These are phyloP conservation scores for Gracilaria gracilis DNA, from an alignment of 23 red algal genomes.

Conservation along the genomic window DNA sequence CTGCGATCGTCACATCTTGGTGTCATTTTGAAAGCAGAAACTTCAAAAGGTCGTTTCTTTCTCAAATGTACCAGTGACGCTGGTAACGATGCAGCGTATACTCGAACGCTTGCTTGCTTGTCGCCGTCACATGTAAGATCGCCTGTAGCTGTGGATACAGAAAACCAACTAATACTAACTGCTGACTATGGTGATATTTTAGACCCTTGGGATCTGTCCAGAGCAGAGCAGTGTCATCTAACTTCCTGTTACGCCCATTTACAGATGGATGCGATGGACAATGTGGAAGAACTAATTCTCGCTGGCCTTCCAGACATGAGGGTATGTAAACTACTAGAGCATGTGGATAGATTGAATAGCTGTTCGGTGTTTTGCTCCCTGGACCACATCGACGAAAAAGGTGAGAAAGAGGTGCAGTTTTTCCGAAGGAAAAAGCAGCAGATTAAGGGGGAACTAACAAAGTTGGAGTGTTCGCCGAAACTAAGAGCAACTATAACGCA, in stretches of 20 bases:
- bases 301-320: slow-evolving; percentile 5
- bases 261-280: not conserved
- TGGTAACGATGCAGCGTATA: slow-evolving; percentile 10
- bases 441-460: not conserved
- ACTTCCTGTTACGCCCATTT: not conserved
- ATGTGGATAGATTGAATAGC: not conserved
- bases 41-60: not conserved
- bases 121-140: not conserved
- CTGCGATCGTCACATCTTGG: slow-evolving; percentile 31
- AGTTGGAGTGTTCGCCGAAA: not conserved
- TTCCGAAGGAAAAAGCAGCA: not conserved
- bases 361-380: too few species aligned
- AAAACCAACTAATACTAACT: slow-evolving; percentile 6
- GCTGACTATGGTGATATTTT: slow-evolving; percentile 30
- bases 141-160: not conserved
- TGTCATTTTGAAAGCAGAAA: not conserved
- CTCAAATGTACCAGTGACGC: slow-evolving; percentile 3
- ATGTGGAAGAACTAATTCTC: not conserved
- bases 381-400: too few species aligned
- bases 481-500: slow-evolving; percentile 10
- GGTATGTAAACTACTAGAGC: not conserved
- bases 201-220: not conserved
- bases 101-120: not conserved
- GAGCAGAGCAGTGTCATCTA: not conserved
- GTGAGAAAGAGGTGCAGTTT: not conserved